Evolutionary conservation across 1,284 basidiomycete genomes (phyloP).

Genomic region (Sporisorium iseilematis-ciliati): DNA sequence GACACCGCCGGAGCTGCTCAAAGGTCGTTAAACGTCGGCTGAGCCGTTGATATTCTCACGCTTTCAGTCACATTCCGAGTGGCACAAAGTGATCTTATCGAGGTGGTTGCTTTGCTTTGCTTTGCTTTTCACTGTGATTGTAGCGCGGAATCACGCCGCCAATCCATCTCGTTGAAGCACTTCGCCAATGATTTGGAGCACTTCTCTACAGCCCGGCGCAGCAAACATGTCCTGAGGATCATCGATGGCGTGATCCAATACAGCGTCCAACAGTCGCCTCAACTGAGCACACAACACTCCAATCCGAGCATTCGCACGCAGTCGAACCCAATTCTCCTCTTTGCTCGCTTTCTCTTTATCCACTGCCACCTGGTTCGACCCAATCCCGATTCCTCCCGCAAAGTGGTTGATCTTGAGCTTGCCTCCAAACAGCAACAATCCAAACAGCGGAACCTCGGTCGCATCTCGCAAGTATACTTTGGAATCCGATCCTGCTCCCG

Average conservation of each 20-base stretch:
- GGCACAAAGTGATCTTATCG: neutral
- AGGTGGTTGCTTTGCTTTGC: no score
- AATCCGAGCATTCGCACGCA: slow-evolving; percentile 87
- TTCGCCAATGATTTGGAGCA: slow-evolving; percentile 32
- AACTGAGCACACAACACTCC: slow-evolving; percentile 90
- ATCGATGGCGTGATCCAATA: slow-evolving; percentile 40
- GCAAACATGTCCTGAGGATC: slow-evolving; percentile 39
- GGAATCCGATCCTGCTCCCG: slow-evolving; percentile 70
- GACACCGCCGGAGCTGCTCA: no score
- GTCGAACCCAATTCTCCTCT: slow-evolving; percentile 74
- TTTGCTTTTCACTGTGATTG: neutral
- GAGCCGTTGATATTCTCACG: no score
- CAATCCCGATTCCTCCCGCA: slow-evolving; percentile 77
- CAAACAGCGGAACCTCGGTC: slow-evolving; percentile 89
- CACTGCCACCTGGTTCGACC: slow-evolving; percentile 31
- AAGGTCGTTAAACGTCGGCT: no score
- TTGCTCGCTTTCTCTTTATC: slow-evolving; percentile 8
- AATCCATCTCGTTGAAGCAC: slow-evolving; percentile 42
- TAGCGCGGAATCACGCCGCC: slow-evolving; percentile 7
- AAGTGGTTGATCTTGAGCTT: slow-evolving; percentile 78
- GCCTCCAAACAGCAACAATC: slow-evolving; percentile 85
- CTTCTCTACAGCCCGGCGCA: slow-evolving; percentile 36
- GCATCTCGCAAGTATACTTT: slow-evolving; percentile 89
- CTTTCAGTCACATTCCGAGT: no score
- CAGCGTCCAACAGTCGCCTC: slow-evolving; percentile 70